Percentiles rank a stretch among this genome's conserved stretches.
Evolutionary conservation across 768 basidiomycete genomes (phyloP).

Genomic region (Suillus variegatus): DNA sequence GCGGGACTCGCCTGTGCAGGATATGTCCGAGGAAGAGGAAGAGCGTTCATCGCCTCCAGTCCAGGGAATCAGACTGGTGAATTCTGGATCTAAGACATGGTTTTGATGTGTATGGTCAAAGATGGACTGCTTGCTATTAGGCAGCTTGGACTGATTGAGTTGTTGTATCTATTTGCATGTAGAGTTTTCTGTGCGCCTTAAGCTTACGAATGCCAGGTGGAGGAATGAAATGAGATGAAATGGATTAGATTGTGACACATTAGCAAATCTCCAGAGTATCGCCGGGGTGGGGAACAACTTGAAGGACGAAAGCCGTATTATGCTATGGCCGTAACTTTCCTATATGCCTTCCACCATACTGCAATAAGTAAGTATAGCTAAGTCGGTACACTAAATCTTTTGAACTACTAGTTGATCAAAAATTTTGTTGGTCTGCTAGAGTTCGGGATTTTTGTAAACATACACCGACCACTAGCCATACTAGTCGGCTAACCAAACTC

Average conservation of each 20-base stretch:
- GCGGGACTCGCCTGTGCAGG: conserved; percentile 23
- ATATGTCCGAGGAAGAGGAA: conserved; percentile 14
- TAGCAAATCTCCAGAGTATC: not conserved
- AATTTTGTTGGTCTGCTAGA: no score
- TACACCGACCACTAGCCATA: not conserved
- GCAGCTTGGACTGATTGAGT: not conserved
- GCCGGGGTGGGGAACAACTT: not conserved
- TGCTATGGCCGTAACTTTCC: not conserved
- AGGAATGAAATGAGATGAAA: not conserved
- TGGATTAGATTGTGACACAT: not conserved
- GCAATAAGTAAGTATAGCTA: not conserved
- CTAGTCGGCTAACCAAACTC: not conserved
- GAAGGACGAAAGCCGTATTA: not conserved
- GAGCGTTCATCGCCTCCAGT: conserved; percentile 8
- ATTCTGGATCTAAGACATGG: conserved; percentile 23
- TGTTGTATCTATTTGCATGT: not conserved
- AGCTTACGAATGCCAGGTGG: not conserved
- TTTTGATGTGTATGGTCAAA: conserved; percentile 17
- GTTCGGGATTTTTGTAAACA: no score
- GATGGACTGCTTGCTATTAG: not conserved
- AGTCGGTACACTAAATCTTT: not conserved
- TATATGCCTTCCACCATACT: not conserved
- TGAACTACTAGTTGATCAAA: not conserved
- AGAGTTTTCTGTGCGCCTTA: not conserved
- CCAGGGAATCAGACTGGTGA: conserved; percentile 44